Percentiles rank a stretch among this genome's conserved stretches.
Evolutionary conservation across 345 rosid genomes (phyloP).

Genomic region (Pugionium cornutum): DNA sequence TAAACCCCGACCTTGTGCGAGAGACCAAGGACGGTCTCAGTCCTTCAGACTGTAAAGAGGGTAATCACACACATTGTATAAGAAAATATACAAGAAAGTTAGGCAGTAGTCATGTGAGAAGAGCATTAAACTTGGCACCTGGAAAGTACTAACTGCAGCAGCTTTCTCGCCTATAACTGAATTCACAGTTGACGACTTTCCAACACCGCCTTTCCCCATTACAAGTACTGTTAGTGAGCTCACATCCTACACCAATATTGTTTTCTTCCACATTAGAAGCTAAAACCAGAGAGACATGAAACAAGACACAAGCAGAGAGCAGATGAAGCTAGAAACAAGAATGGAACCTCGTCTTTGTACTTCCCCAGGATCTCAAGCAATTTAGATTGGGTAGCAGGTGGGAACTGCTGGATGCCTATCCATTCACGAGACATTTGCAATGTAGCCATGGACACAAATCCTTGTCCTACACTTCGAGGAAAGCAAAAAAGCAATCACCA

Average conservation of each 20-base stretch:
- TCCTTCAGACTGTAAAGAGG: constrained; percentile 53
- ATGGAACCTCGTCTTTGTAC: constrained; percentile 65
- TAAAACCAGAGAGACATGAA: constrained; percentile 8
- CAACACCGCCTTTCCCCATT: constrained; percentile 92
- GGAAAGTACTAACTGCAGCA: constrained; percentile 71
- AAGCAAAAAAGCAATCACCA: background rate
- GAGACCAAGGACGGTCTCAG: constrained; percentile 78
- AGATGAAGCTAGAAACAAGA: constrained; percentile 6
- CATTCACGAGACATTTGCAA: constrained; percentile 67
- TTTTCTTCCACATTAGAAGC: constrained; percentile 11
- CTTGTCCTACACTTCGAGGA: constrained; percentile 16
- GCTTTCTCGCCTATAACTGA: constrained; percentile 76
- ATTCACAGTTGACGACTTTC: constrained; percentile 84
- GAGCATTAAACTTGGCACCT: constrained; percentile 44
- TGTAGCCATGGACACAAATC: constrained; percentile 41
- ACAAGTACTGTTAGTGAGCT: constrained; percentile 73
- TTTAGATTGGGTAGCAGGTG: constrained; percentile 70
- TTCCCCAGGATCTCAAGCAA: constrained; percentile 70
- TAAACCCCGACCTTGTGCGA: constrained; percentile 71
- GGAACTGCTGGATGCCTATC: constrained; percentile 79
- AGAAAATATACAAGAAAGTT: background rate
- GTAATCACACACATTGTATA: constrained; percentile 16
- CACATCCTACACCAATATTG: constrained; percentile 48
- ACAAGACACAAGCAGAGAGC: background rate
- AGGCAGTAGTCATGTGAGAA: constrained; percentile 11